Evolutionary conservation across 495 filamentous ascomycete genomes (phyloP), one percentile per base, ranked within the genome.

Genomic region (Geoglossum glabrum): DNA sequence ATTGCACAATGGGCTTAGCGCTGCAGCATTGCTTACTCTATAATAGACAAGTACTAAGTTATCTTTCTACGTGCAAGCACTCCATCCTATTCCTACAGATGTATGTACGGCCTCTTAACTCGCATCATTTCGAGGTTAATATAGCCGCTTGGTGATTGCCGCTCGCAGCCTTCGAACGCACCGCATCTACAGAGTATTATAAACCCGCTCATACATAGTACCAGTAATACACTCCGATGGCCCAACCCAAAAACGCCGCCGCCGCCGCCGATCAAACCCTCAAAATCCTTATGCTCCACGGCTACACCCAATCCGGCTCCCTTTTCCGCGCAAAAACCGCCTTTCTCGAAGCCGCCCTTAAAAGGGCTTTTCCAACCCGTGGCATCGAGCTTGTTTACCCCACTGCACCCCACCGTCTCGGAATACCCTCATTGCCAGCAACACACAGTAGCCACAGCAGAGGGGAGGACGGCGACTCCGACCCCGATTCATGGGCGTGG

Each of bases 221-320:
- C 7, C 21, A n/a, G 6, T 47, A 3, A 4, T 47, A n/a, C 17
- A 47, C 5, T 3, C 3, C 43, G 6, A 47, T 47, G 43, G 43
- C 43, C 21, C 21, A n/a, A n/a, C n/a, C n/a, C n/a, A n/a, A n/a
- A n/a, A n/a, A n/a, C n/a, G n/a, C 43, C 43, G 21, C 46, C 8
- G 3, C 46, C 46, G 30, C 52, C 30, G 52, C 3, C 30, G 7
- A 3, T 2, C 54, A 15, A 25, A 5, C 54, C 61, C 58, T 79
- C 28, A 74, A 72, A 58, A 74, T 79, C 58, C 63, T 80, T 15
- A 80, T 80, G 77, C 70, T 80, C 31, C 77, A 80, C 62, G 77
- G 90, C 70, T 97, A 84, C 79, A 95, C 90, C 0, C 92, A 97
- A 75, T 90, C 87, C 31, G 88, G 90, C 33, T 66, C 80, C 1